phyloP scores from a whole-genome alignment of 768 basidiomycete genomes.

The Lentinula sp. region DNA sequence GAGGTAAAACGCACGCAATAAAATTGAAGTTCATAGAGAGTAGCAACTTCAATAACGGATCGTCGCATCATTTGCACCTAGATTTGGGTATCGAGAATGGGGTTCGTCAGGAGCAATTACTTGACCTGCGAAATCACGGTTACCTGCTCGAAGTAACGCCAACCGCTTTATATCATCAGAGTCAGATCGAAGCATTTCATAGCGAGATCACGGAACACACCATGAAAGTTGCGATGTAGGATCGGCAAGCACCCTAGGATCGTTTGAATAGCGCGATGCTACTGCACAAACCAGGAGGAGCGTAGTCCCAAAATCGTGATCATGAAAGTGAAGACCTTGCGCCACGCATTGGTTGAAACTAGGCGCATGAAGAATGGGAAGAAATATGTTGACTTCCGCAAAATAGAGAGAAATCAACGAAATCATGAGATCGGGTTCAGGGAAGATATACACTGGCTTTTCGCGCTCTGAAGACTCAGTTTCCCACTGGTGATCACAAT shows the following conservation, averaged over 20 bases:
- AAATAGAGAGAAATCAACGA: conserved; percentile 48
- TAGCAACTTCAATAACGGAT: conserved; percentile 24
- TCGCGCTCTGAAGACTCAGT: neutral
- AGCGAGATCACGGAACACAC: conserved; percentile 1
- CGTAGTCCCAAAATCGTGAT: conserved; percentile 31
- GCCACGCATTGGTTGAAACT: conserved; percentile 32
- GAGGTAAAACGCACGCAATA: conserved; percentile 20
- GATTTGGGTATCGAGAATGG: neutral
- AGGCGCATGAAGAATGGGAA: conserved; percentile 37
- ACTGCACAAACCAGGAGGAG: conserved; percentile 45
- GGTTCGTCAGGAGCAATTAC: neutral
- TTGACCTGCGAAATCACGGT: neutral
- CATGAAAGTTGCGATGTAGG: conserved; percentile 20
- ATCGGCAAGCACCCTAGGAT: conserved; percentile 30
- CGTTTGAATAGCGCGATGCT: conserved; percentile 37
- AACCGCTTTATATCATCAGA: conserved; percentile 18
- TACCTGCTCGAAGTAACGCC: conserved; percentile 35
- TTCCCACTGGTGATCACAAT: conserved; percentile 8
- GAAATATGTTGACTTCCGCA: conserved; percentile 26
- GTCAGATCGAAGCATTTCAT: neutral
- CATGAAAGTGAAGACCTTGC: conserved; percentile 27
- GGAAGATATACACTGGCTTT: conserved; percentile 21
- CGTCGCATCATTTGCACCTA: conserved; percentile 23
- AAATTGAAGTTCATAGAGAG: conserved; percentile 35
- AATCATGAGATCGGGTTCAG: conserved; percentile 28